Conservation (phyloP, 108 stramenopile species). For the Conticribra weissflogii region DNA sequence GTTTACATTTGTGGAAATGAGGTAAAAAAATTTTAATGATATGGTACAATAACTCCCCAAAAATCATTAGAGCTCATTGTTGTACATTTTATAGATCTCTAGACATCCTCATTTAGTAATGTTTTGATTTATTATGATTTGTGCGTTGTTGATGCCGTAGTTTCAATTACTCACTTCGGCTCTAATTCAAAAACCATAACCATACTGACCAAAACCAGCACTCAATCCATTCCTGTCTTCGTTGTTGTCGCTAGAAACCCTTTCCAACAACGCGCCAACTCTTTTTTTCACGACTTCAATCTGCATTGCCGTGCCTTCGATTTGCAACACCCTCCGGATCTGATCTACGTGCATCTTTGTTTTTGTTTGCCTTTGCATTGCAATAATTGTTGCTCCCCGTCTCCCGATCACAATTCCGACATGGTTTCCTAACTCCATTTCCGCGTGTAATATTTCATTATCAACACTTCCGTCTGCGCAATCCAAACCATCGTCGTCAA, state of each 20-base stretch:
- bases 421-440: slow-evolving; percentile 90
- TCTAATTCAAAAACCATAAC: neutral
- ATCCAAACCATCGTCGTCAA: slow-evolving; percentile 66
- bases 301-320: slow-evolving; percentile 87
- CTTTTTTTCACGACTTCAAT: slow-evolving; percentile 85
- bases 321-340: slow-evolving; percentile 77
- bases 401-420: slow-evolving; percentile 92
- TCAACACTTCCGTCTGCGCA: slow-evolving; percentile 34
- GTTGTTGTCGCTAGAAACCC: slow-evolving; percentile 62
- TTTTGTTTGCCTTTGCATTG: slow-evolving; percentile 87
- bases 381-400: slow-evolving; percentile 88
- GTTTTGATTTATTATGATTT: too few species aligned
- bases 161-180: too few species aligned
- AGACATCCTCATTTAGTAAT: too few species aligned
- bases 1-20: too few species aligned
- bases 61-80: too few species aligned
- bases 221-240: slow-evolving; percentile 15
- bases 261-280: slow-evolving; percentile 79
- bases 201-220: slow-evolving; percentile 2
- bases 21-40: too few species aligned
- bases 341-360: slow-evolving; percentile 94
- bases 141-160: too few species aligned
- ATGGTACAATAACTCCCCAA: too few species aligned
- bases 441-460: slow-evolving; percentile 72
- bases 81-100: too few species aligned